These are phyloP conservation scores for Fusarium heterosporum DNA, from an alignment of 2,329 filamentous ascomycete species.

Conservation along the genomic window DNA sequence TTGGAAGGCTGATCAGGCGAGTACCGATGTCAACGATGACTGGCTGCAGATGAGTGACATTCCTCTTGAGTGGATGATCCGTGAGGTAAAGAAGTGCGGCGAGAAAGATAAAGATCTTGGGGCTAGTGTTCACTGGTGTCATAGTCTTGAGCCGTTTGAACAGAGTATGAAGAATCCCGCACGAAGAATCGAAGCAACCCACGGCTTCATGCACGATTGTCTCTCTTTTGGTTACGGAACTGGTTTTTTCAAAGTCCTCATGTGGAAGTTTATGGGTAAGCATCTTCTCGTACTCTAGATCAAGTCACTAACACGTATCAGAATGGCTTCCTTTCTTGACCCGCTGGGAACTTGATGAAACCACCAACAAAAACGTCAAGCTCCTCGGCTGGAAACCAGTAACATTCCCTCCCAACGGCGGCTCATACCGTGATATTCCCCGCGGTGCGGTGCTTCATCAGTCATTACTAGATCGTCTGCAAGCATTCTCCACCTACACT, in stretches of 20 bases:
- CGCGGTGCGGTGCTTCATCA: conserved; percentile 55
- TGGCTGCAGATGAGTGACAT: conserved; percentile 62
- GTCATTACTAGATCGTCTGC: conserved; percentile 53
- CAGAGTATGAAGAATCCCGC: conserved; percentile 46
- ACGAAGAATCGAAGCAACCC: conserved; percentile 48
- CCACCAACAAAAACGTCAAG: conserved; percentile 28
- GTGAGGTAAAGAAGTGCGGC: conserved; percentile 58
- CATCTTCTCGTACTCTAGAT: fast-evolving
- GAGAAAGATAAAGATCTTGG: conserved; percentile 39
- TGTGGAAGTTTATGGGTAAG: conserved; percentile 60
- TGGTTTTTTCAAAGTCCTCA: conserved; percentile 53
- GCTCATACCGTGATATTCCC: conserved; percentile 54
- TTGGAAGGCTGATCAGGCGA: conserved; percentile 49
- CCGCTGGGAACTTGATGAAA: conserved; percentile 54
- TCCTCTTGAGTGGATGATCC: conserved; percentile 65
- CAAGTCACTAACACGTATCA: conserved; percentile 24
- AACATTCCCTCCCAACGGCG: conserved; percentile 55
- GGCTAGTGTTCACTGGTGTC: conserved; percentile 53
- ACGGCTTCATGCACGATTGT: conserved; percentile 54
- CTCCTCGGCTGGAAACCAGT: conserved; percentile 39
- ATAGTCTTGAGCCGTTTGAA: conserved; percentile 51
- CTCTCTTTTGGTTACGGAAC: conserved; percentile 54
- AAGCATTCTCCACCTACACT: conserved; percentile 45
- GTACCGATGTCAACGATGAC: conserved; percentile 49
- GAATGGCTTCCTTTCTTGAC: conserved; percentile 56